Base-by-base conservation (phyloP, 805 yeast genomes). In the Yarrowia porcina region DNA sequence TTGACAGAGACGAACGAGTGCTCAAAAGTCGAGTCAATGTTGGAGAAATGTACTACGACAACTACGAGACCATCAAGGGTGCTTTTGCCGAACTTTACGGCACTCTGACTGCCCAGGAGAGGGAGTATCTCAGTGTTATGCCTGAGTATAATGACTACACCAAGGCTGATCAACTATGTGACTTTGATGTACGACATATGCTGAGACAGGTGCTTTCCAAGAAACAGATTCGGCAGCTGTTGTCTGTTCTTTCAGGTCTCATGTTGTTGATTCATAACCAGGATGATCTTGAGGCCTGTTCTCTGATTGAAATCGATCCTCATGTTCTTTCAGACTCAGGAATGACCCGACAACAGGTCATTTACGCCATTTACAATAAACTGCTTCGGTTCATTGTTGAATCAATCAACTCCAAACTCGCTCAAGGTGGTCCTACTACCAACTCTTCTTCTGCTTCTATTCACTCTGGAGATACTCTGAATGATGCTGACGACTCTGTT, bases 211-310 rank as follows among this genome's bases (percentile, higher is more conserved):
- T 23, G n/a, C 44, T 52, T n/a, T 36, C 59, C 18, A 52, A 52
- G 17, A 52, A 52, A 21, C 59, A 52, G 44, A 52, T 73, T 23
- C 68, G 76, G 5, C 71, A 75, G 2, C 64, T 76, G 18, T 66
- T 76, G 45, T 67, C 75, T 17, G 65, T 73, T 2, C 66, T 76
- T 10, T 72, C 77, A 18, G 79, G 79, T n/a, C 74, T 76, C 50
- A 67, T 76, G 25, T 68, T 76, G 13, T 66, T 76, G 17, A 76
- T 76, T n/a, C 75, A 76, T 65, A 63, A 65, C 39, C 63, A 69
- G 39, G 79, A 76, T 57, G 65, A 71, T 2, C 75, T 76, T 20
- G 79, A 75, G 27, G 79, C 79, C 17, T 78, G 79, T 0, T 68
- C 77, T 8, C 67, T 77, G 25, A 69, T 76, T 23, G 78, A 78